Conservation (phyloP, 2,329 filamentous ascomycete species). For the Trichoderma semiorbis region DNA sequence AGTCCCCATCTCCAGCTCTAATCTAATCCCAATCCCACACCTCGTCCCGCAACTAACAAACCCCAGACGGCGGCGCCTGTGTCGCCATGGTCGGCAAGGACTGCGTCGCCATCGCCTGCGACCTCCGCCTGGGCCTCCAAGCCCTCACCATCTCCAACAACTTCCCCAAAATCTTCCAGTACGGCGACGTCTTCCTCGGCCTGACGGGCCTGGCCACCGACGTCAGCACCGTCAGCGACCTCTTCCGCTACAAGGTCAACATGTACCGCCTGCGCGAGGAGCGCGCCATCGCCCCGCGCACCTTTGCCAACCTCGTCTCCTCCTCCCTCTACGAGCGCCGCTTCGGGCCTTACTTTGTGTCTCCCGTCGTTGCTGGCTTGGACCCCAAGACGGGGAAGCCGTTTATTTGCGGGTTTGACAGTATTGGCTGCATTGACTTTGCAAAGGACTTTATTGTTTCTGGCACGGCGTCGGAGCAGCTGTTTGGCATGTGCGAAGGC, state of each 20-base stretch:
- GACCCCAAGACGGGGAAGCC: slow-evolving; percentile 92
- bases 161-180: slow-evolving; percentile 99
- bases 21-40: not conserved
- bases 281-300: slow-evolving; percentile 89
- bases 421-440: slow-evolving; percentile 98
- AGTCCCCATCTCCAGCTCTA: slow-evolving; percentile 29
- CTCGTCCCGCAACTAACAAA: not conserved
- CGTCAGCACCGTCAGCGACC: slow-evolving; percentile 88
- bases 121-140: slow-evolving; percentile 95
- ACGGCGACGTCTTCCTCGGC: slow-evolving; percentile 91
- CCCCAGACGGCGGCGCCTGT: slow-evolving; percentile 75
- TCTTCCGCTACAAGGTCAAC: slow-evolving; percentile 99
- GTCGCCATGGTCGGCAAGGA: slow-evolving; percentile 99
- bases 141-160: slow-evolving; percentile 97
- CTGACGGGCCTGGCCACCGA: slow-evolving; percentile 96
- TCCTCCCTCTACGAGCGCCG: slow-evolving; percentile 89
- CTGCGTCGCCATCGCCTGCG: slow-evolving; percentile 98
- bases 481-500: slow-evolving; percentile 98
- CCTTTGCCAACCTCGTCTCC: slow-evolving; percentile 93
- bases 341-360: slow-evolving; percentile 96
- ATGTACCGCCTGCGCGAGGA: slow-evolving; percentile 99
- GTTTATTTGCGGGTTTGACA: slow-evolving; percentile 98
- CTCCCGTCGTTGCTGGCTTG: slow-evolving; percentile 89
- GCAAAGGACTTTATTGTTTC: slow-evolving; percentile 99
- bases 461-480: slow-evolving; percentile 92